phyloP scores from a whole-genome alignment of 2,329 filamentous ascomycete genomes.

The Thyridium curvatum region DNA sequence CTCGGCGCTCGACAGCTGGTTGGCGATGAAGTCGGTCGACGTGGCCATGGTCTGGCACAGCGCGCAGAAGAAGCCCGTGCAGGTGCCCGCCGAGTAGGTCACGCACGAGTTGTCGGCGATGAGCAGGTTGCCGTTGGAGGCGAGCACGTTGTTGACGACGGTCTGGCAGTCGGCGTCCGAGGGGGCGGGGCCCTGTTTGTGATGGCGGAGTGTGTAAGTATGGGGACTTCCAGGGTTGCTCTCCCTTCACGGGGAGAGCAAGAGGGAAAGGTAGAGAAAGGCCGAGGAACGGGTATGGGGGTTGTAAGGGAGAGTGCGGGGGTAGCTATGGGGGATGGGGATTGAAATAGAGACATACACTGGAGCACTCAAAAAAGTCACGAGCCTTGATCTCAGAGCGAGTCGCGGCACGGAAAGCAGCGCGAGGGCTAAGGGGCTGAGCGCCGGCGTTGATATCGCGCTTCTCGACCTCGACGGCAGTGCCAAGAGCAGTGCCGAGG shows the following conservation, averaged over 20 bases:
- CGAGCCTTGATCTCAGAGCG: slow-evolving; percentile 5
- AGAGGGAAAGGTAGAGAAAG: background rate
- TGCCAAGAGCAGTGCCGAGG: slow-evolving; percentile 14
- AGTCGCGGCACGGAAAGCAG: slow-evolving; percentile 12
- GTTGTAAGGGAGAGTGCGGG: too few relatives aligned
- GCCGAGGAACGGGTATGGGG: too few relatives aligned
- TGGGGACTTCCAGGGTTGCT: too few relatives aligned
- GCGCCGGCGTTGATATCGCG: slow-evolving; percentile 4
- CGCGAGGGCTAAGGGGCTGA: background rate
- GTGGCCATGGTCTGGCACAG: slow-evolving; percentile 23
- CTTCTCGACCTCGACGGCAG: slow-evolving; percentile 6
- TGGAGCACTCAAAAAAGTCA: slow-evolving; percentile 27
- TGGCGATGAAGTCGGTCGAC: slow-evolving; percentile 25
- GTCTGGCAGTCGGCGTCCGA: slow-evolving; percentile 21
- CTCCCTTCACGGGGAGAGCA: background rate
- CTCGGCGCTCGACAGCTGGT: slow-evolving; percentile 23
- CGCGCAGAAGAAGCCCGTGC: slow-evolving; percentile 30
- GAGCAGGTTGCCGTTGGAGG: slow-evolving; percentile 18
- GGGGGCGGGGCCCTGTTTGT: slow-evolving; percentile 19
- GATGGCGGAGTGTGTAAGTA: too few relatives aligned
- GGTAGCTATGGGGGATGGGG: background rate
- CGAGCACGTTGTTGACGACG: slow-evolving; percentile 21
- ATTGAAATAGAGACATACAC: slow-evolving; percentile 15
- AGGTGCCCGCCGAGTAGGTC: slow-evolving; percentile 24
- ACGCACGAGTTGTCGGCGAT: slow-evolving; percentile 23